These are phyloP conservation scores for Tolypocladium cylindrosporum DNA, from an alignment of 2,329 filamentous ascomycete genomes.

Conservation along the genomic window DNA sequence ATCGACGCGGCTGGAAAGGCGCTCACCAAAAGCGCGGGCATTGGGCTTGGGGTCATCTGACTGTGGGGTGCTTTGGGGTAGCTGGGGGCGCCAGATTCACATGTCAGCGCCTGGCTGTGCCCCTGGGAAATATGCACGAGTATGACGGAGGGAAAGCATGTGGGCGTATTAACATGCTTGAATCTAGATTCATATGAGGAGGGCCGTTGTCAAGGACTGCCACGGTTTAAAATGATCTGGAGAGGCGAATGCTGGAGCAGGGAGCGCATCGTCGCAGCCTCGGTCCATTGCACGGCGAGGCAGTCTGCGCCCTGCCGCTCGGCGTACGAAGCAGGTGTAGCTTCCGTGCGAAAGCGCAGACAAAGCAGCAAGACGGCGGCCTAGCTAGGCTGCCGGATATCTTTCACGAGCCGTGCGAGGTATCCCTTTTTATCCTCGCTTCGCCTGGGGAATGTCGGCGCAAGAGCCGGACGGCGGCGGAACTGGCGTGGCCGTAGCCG, in stretches of 20 bases:
- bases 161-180: not conserved
- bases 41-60: not conserved
- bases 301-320: not conserved
- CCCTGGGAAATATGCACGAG: not conserved
- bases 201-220: not conserved
- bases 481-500: not conserved
- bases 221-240: not conserved
- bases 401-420: not conserved
- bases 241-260: not conserved
- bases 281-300: not conserved
- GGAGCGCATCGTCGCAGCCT: not conserved
- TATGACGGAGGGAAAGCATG: not conserved
- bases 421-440: not conserved
- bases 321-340: not conserved
- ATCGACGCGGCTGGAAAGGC: not conserved
- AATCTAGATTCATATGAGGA: not conserved
- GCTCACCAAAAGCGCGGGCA: not conserved
- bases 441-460: not conserved
- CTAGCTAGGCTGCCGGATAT: not conserved
- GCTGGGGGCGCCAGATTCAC: not conserved
- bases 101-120: not conserved
- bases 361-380: not conserved
- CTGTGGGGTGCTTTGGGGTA: conserved; percentile 1
- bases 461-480: not conserved
- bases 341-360: not conserved